Base-by-base conservation (phyloP, 495 filamentous ascomycete genomes). In the Penicillium odoratum region DNA sequence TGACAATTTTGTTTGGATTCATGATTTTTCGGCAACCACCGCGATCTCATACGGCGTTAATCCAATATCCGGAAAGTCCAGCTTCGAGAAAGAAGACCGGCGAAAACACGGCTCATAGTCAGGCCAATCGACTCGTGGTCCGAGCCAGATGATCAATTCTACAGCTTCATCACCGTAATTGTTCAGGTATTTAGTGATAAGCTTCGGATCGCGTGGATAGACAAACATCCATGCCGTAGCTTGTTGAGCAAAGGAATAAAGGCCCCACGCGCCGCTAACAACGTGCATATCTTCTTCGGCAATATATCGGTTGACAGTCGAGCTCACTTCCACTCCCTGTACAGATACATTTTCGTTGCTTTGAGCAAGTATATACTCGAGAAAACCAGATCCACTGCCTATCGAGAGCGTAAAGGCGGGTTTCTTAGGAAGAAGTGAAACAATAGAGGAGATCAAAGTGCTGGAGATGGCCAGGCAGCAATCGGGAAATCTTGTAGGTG, bases 181-280 rank as follows among this genome's bases (percentile, higher is more conserved):
- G 25, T 73, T 63, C 25, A 83, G 44, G 60, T 84, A 85, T 43
- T 68, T 75, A 1, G 50, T 50, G 6, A 85, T 53, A 21, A 85
- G 57, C 29, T 63, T 68, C 5, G 74, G 69, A 13, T 81, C 68
- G n/a, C 80, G 71, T 1, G 83, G 83, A 51, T 85, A 85, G 10
- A 85, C 76, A 67, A 83, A 83, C 68, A 85, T 65, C 79, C 81
- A 80, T 25, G 76, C 72, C 1, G 47, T 47, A 3, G 81, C 80
- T 21, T 69, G 56, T 13, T 56, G 55, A 15, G 77, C 76, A 1
- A 66, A 48, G 3, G 63, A 13, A 50, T 67, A 62, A 7, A 80
- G 58, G n/a, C 65, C 71, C 65, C 79, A 76, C 1, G 76, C 76
- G 13, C 77, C 79, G 5, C 49, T 47, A 33, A 84, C 81, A 7